phyloP scores from a whole-genome alignment of 306 rosid genomes.

The Biancaea sappan region DNA sequence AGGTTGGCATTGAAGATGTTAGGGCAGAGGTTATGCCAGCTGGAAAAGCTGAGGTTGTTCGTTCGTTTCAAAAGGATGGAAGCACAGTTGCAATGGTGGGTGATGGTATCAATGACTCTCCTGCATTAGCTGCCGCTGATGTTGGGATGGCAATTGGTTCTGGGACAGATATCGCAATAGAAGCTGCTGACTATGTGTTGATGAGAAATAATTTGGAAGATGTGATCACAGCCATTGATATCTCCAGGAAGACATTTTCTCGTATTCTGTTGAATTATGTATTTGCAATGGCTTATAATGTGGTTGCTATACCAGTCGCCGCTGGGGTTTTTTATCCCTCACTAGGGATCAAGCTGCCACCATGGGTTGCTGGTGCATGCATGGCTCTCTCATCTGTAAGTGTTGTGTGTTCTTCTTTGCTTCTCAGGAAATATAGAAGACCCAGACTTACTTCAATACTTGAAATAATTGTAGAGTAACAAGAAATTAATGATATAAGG shows the following conservation, averaged over 20 bases:
- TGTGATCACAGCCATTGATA: constrained; percentile 95
- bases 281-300: constrained; percentile 91
- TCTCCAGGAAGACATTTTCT: constrained; percentile 82
- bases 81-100: constrained; percentile 96
- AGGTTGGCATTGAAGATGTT: constrained; percentile 92
- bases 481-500: constrained; percentile 19
- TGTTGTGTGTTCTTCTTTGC: constrained; percentile 92
- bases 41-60: constrained; percentile 85
- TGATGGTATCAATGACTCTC: constrained; percentile 96
- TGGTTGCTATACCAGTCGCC: constrained; percentile 84
- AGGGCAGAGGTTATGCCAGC: constrained; percentile 98
- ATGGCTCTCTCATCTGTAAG: constrained; percentile 96
- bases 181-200: constrained; percentile 88
- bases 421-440: constrained; percentile 79
- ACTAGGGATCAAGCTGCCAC: constrained; percentile 75
- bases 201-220: constrained; percentile 96
- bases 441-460: constrained; percentile 81
- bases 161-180: constrained; percentile 95
- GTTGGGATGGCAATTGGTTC: constrained; percentile 99
- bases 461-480: constrained; percentile 85
- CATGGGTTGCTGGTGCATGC: constrained; percentile 99
- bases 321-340: constrained; percentile 85
- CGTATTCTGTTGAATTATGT: constrained; percentile 82
- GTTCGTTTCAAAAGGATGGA: constrained; percentile 81
- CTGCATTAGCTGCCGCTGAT: constrained; percentile 92